Conservation (phyloP, 2,329 filamentous ascomycete species). For the Coniochaeta sp. region DNA sequence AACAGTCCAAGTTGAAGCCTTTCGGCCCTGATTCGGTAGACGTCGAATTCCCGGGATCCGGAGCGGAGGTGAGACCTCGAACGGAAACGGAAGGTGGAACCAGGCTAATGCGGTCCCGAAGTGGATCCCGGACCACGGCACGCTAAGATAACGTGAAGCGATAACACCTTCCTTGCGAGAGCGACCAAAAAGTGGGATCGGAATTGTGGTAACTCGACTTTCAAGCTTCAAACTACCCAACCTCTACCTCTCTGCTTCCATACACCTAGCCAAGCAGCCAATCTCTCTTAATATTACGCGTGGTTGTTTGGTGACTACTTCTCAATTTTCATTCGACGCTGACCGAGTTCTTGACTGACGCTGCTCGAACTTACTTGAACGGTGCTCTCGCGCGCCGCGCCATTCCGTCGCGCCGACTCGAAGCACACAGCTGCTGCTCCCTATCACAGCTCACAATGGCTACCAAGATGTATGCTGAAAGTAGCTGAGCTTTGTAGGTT, state of each 20-base stretch:
- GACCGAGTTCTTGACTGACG: neutral
- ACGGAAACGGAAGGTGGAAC: neutral
- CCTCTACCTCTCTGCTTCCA: neutral
- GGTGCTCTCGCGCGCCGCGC: neutral
- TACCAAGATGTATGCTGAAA: neutral
- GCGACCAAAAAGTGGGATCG: neutral
- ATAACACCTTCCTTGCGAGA: neutral
- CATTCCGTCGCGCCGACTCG: neutral
- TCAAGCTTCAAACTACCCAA: neutral
- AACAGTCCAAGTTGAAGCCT: neutral
- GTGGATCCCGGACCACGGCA: neutral
- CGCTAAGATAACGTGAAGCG: neutral
- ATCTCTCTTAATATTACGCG: no score
- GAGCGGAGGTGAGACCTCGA: neutral
- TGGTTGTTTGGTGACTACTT: neutral
- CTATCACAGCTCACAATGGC: neutral
- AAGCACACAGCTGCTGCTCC: neutral
- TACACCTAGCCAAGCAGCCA: no score
- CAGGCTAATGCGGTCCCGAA: neutral
- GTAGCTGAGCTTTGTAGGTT: neutral
- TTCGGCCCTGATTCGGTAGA: neutral
- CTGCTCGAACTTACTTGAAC: neutral
- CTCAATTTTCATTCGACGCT: neutral
- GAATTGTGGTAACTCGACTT: neutral
- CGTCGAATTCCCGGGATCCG: neutral